These are phyloP conservation scores for Dysphania ambrosioides DNA, from an alignment of 148 eudicot genomes.

Conservation along the genomic window DNA sequence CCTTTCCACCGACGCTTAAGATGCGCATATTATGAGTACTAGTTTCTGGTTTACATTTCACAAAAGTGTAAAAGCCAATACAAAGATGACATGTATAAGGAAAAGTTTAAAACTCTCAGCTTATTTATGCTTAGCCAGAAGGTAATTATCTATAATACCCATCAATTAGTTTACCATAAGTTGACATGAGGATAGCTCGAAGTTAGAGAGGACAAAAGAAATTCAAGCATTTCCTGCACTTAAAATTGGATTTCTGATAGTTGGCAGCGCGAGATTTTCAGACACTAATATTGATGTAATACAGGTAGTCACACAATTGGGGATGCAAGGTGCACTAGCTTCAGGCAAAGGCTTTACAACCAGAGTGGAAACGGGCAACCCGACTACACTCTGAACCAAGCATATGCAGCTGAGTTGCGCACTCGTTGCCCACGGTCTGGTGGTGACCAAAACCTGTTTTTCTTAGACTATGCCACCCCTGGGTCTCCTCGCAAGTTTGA, in stretches of 20 bases:
- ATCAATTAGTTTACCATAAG: neutral
- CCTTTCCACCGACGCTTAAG: neutral
- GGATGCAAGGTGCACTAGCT: slow-evolving; percentile 66
- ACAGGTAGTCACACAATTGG: slow-evolving; percentile 90
- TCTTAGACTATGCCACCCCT: slow-evolving; percentile 41
- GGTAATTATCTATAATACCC: neutral
- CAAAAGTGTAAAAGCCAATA: too few species aligned
- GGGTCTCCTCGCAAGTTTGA: slow-evolving; percentile 46
- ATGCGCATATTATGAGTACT: slow-evolving; percentile 28
- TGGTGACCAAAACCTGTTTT: slow-evolving; percentile 71
- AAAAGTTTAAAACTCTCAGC: neutral
- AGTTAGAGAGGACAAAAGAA: neutral
- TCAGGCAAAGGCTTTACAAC: slow-evolving; percentile 88
- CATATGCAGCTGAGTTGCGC: slow-evolving; percentile 55
- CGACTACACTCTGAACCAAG: slow-evolving; percentile 47
- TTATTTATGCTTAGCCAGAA: neutral
- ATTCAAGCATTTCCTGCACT: neutral
- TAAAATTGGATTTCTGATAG: neutral
- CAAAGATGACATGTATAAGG: neutral
- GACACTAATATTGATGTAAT: slow-evolving; percentile 1
- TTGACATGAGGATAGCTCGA: neutral
- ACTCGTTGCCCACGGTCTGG: slow-evolving; percentile 65
- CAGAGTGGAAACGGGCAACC: slow-evolving; percentile 62
- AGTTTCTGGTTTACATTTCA: slow-evolving; percentile 11
- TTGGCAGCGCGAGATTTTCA: slow-evolving; percentile 36